Evolutionary conservation across 805 yeast species (phyloP), one percentile per base, ranked within the genome.

Genomic region (Wickerhamiella spandovensis): DNA sequence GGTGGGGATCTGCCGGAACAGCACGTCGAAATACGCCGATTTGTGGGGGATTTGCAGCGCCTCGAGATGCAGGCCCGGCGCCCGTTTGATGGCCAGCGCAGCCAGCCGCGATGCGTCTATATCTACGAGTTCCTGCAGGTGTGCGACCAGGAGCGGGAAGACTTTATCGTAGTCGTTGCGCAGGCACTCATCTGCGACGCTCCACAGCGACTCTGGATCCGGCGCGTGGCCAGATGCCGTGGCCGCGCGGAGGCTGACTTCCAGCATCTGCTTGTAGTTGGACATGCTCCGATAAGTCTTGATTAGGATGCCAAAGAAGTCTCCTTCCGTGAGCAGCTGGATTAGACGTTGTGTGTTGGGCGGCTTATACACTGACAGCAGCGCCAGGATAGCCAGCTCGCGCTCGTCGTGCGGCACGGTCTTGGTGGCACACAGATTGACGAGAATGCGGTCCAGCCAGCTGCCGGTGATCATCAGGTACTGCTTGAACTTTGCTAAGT

Each of bases 401-500:
- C 85, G 77, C 52, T 84, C 90, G 24, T 69, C 73, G 48, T 68
- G 42, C 4, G 48, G 71, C 47, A 72, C 54, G 1, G 58, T 59
- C 1, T 54, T 56, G 28, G 44, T 17, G 6, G 39, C 51, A n/a
- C 55, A 46, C 21, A 56, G 51, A 6, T 21, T 28, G 8, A 43
- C 35, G 2, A 53, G 45, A 9, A 56, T 30, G 2, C 46, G 23
- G 9, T 43, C 43, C 2, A 54, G 46, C 3, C 38, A 44, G 8
- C 42, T 22, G 12, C 81, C 92, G 0, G 88, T 75, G 1, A 92
- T 63, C 43, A 86, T 72, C 10, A 90, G 72, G 54, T 85, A 89
- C 64, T 90, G 98, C 12, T 77, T 72, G 63, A 84, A 90, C 61
- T 90, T 92, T 1, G 96, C 82, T 54, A 81, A 78, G 60, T 84